Conservation (phyloP, 148 eudicot genomes). For the Persicaria maculosa region DNA sequence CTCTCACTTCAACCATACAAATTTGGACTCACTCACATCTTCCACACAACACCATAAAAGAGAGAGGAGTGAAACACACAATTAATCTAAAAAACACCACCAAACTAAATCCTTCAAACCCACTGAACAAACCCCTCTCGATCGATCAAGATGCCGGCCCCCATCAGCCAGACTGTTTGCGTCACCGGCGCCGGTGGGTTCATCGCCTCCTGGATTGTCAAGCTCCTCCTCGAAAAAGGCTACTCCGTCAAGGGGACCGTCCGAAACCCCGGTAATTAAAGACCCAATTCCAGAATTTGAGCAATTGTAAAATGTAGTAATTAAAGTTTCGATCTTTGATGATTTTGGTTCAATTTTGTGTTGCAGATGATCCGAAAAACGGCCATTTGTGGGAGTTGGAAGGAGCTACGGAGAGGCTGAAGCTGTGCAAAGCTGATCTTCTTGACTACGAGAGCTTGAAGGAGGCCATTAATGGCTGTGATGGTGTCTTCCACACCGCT, state of each 20-base stretch:
- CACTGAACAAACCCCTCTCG: background rate
- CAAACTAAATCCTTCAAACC: background rate
- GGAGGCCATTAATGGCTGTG: slow-evolving; percentile 70
- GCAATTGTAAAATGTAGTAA: background rate
- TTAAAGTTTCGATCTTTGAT: background rate
- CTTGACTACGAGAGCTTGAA: slow-evolving; percentile 63
- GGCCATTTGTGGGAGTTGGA: slow-evolving; percentile 72
- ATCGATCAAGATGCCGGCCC: slow-evolving; percentile 11
- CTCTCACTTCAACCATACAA: too few species aligned
- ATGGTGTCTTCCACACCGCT: slow-evolving; percentile 94
- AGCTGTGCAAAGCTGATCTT: slow-evolving; percentile 74
- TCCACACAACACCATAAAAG: background rate
- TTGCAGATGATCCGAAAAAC: slow-evolving; percentile 83
- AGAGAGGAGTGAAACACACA: background rate
- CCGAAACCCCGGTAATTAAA: slow-evolving; percentile 63
- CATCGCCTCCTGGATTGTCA: slow-evolving; percentile 92
- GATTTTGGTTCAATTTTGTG: slow-evolving; percentile 2
- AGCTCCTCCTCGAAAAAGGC: slow-evolving; percentile 68
- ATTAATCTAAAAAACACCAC: background rate
- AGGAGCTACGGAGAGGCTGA: slow-evolving; percentile 85
- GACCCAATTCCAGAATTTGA: background rate
- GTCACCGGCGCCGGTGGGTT: slow-evolving; percentile 97
- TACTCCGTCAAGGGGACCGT: slow-evolving; percentile 79
- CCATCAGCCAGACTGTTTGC: slow-evolving; percentile 46
- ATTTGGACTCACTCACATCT: background rate